Base-by-base conservation (phyloP, 768 basidiomycete species). In the button mushroom (Agaricus bisporus) region DNA sequence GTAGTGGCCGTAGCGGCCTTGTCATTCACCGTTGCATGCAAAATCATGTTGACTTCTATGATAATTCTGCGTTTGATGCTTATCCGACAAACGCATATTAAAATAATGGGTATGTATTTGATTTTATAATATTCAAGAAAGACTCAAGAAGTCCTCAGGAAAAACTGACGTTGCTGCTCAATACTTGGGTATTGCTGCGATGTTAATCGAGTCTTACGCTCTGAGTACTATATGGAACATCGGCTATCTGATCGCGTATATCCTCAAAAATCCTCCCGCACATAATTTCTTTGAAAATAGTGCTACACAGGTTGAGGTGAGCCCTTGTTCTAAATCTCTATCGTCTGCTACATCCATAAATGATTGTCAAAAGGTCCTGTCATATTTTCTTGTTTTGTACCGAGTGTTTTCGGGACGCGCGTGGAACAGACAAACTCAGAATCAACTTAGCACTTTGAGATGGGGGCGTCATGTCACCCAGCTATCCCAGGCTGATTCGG, bases 181-280 rank as follows among this genome's bases (percentile, higher is more conserved):
- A 28, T 51, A 51, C 20, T 17, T 25, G 18, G 20, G 18, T 17
- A 44, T 51, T 18, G 41, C 18, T 10, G 22, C 50, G 20, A 43
- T 51, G n/a, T 11, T 51, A 12, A 20, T 51, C 5, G 50, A 51
- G 26, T 51, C 50, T 4, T 51, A 43, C 15, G 50, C 50, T 10
- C 17, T 51, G 28, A 41, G 42, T 32, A 43, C 50, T 20, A 41
- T 20, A n/a, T 51, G 50, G 50, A 25, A 43, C 12, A 10, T n/a
- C 10, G 28, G 28, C 5, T 20, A 8, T 4, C 5, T 44, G 11
- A 4, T 51, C 25, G n/a, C 20, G 4, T 22, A 18, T 11, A 12
- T 43, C 26, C 2, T 15, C 2, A 15, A 6, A n/a, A 17, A 39
- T 39, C 28, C 28, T 6, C 1, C 15, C 7, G 5, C 36, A 5